Evolutionary conservation across 2,329 filamentous ascomycete species (phyloP), one percentile per base, ranked within the genome.

Genomic region (Monosporascus sp.): DNA sequence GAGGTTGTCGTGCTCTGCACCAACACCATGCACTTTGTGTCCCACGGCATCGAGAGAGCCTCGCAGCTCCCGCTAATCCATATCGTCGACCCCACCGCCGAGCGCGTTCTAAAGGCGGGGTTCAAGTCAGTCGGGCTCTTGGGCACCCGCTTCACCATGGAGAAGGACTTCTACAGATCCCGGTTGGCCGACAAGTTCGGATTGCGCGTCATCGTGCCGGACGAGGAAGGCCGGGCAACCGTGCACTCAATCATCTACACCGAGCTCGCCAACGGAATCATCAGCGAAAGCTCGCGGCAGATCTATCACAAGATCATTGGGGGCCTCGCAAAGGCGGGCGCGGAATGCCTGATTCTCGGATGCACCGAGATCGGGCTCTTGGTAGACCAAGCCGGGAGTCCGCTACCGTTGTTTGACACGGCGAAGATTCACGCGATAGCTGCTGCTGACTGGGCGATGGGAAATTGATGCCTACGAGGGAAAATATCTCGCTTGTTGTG

Each of bases 81-180:
- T 27, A 59, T 59, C 22, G 57, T 55, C 22, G 53, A 59, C 35
- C 55, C 58, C 11, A 59, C 58, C 15, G 57, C 57, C 5, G 52
- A 56, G 27, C 47, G 35, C n/a, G 56, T 60, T 27, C 37, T 52
- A 22, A 50, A 52, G 15, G 50, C 47, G 2, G 58, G 56, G 5
- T 58, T 54, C 25, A 50, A 51, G 11, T 53, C 54, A 5, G 52
- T 59, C 18, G 58, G 57, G 15, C 58, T 59, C 5, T 38, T 62
- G 6, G 59, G 60, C 27, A 62, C 60, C n/a, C 51, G 52, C n/a
- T 61, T 60, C 24, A 62, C 60, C 11, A 62, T 62, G 60, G 58
- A 60, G 39, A 55, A 61, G 51, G 57, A 60, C 27, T 61, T 62
- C 51, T 60, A 58, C 41, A 61, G 57, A 45, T 37, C 44, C 25